phyloP scores from a whole-genome alignment of 257 asterid species.

The Rubia yunnanensis region DNA sequence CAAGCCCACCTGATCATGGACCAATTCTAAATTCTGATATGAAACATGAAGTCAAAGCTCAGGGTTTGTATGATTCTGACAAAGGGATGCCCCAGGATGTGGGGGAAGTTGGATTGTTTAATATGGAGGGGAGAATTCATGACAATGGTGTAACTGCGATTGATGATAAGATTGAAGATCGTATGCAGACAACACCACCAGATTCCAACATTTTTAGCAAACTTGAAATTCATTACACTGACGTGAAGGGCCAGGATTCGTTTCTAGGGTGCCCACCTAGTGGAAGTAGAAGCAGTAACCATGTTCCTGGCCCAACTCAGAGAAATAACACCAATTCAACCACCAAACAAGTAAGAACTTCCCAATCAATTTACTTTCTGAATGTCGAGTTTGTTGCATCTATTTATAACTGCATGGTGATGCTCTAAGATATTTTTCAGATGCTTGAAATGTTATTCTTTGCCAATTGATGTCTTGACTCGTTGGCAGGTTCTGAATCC shows the following conservation, averaged over 20 bases:
- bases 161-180: constrained; percentile 28
- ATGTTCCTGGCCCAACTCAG: constrained; percentile 18
- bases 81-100: constrained; percentile 11
- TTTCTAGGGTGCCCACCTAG: constrained; percentile 12
- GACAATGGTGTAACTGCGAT: constrained; percentile 17
- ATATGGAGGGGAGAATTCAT: constrained; percentile 10
- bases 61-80: constrained; percentile 13
- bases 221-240: constrained; percentile 7
- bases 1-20: constrained; percentile 9
- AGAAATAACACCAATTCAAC: constrained; percentile 22
- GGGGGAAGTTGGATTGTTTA: not conserved
- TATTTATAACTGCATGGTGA: not conserved
- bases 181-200: constrained; percentile 55
- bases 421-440: not conserved
- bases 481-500: constrained; percentile 51
- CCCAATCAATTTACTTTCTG: not conserved
- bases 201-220: constrained; percentile 33
- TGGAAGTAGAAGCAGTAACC: constrained; percentile 13
- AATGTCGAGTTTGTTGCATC: not conserved
- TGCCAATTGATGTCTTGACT: constrained; percentile 12
- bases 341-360: constrained; percentile 29
- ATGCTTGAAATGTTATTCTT: not conserved
- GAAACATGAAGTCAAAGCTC: constrained; percentile 10
- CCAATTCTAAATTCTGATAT: constrained; percentile 3
- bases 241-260: constrained; percentile 14